Percentiles rank a stretch among this genome's conserved stretches.
Conservation (phyloP, 129 eudicot species). For the Tagetes erecta region DNA sequence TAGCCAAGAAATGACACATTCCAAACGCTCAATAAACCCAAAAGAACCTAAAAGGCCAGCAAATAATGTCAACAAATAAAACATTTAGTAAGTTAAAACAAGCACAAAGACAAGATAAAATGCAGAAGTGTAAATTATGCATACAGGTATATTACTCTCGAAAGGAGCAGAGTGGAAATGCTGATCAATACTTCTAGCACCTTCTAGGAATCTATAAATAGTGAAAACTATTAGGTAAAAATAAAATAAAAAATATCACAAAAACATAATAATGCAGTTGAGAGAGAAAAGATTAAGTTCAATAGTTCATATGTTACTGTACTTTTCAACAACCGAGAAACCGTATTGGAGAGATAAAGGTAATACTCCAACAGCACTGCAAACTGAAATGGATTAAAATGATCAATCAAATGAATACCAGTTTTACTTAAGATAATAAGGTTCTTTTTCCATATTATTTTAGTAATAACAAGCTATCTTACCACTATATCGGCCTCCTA, state of each 20-base stretch:
- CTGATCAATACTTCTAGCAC: slow-evolving; percentile 94
- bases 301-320: slow-evolving; percentile 37
- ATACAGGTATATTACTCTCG: slow-evolving; percentile 83
- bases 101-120: background rate
- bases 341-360: slow-evolving; percentile 98
- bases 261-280: slow-evolving; percentile 2
- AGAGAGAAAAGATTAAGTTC: slow-evolving; percentile 16
- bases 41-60: slow-evolving; percentile 67
- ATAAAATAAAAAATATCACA: background rate
- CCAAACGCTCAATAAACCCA: slow-evolving; percentile 96
- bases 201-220: slow-evolving; percentile 70
- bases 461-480: slow-evolving; percentile 30
- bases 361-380: slow-evolving; percentile 98
- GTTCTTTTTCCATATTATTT: background rate
- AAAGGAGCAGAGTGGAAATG: slow-evolving; percentile 81
- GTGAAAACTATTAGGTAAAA: background rate
- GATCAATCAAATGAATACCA: slow-evolving; percentile 28
- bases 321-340: slow-evolving; percentile 83
- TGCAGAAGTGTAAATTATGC: slow-evolving; percentile 13
- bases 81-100: slow-evolving; percentile 4
- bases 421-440: background rate
- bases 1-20: slow-evolving; percentile 95
- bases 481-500: slow-evolving; percentile 99
- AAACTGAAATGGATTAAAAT: slow-evolving; percentile 54
- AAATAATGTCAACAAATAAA: slow-evolving; percentile 13